Percentiles rank a stretch among this genome's conserved stretches.
Conservation (phyloP, 2,329 filamentous ascomycete genomes). For the Arthrobotrys sphaeroides region DNA sequence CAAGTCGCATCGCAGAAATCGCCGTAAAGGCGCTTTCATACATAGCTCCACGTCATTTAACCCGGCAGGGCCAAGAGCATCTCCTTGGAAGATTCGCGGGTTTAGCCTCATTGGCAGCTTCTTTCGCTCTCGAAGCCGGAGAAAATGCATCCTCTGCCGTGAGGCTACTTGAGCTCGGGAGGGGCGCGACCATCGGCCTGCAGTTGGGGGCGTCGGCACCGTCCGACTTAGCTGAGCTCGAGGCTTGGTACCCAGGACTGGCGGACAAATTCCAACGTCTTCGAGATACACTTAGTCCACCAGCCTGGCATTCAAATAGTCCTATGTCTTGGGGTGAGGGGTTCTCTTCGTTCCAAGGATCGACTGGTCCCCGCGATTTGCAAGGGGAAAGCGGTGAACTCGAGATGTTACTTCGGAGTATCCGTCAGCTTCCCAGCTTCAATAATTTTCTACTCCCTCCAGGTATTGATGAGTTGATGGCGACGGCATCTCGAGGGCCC, state of each 20-base stretch:
- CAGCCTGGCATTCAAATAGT: no score
- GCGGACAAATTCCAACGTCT: slow-evolving; percentile 15
- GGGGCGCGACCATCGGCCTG: not conserved
- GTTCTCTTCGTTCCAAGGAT: no score
- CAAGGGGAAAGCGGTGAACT: not conserved
- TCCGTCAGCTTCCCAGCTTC: slow-evolving; percentile 6
- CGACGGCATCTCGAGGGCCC: slow-evolving; percentile 54
- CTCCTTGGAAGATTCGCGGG: slow-evolving; percentile 33
- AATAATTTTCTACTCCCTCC: not conserved
- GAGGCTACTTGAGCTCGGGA: not conserved
- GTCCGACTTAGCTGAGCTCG: slow-evolving; percentile 50
- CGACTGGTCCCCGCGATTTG: not conserved
- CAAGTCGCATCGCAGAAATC: slow-evolving; percentile 17
- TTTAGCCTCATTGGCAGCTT: slow-evolving; percentile 46
- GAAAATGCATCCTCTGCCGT: slow-evolving; percentile 43
- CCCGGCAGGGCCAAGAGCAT: slow-evolving; percentile 52
- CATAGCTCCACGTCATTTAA: slow-evolving; percentile 41
- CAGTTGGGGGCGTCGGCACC: slow-evolving; percentile 37
- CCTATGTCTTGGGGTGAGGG: not conserved
- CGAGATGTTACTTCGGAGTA: not conserved
- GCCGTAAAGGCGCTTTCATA: slow-evolving; percentile 31
- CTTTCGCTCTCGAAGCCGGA: slow-evolving; percentile 38
- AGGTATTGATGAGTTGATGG: slow-evolving; percentile 54
- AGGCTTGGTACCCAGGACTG: slow-evolving; percentile 9
- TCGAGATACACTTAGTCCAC: slow-evolving; percentile 21